Evolutionary conservation across 2,329 filamentous ascomycete species (phyloP).

Genomic region (Aspergillus sp.): DNA sequence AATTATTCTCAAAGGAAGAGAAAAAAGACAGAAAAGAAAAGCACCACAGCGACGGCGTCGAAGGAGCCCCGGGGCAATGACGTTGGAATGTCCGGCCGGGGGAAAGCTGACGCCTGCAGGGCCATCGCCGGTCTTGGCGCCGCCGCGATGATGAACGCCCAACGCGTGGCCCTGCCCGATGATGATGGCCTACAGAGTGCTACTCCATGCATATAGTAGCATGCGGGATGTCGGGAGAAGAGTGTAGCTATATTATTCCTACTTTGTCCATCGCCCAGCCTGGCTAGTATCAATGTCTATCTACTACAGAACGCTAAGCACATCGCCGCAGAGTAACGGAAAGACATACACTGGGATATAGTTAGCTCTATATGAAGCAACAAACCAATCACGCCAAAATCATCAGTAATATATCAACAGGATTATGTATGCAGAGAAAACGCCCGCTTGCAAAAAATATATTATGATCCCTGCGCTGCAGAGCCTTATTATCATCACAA

Average conservation of each 20-base stretch:
- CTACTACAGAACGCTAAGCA: too few relatives aligned
- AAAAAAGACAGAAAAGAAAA: constrained; percentile 4
- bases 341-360: too few relatives aligned
- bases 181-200: too few relatives aligned
- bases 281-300: too few relatives aligned
- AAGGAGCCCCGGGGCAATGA: constrained; percentile 17
- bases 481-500: not conserved
- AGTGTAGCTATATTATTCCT: too few relatives aligned
- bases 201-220: too few relatives aligned
- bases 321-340: too few relatives aligned
- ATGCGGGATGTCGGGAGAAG: too few relatives aligned
- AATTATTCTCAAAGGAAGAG: too few relatives aligned
- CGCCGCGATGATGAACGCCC: constrained; percentile 8
- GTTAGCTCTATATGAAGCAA: not conserved
- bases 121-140: constrained; percentile 21
- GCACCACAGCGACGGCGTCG: constrained; percentile 7
- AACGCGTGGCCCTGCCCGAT: too few relatives aligned
- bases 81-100: constrained; percentile 16
- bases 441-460: not conserved
- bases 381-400: not conserved
- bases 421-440: not conserved
- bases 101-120: constrained; percentile 28
- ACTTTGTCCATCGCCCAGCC: too few relatives aligned
- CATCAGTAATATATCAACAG: too few relatives aligned
- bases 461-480: not conserved